Evolutionary conservation across 805 yeast species (phyloP).

Genomic region (Wickerhamiella galacta): DNA sequence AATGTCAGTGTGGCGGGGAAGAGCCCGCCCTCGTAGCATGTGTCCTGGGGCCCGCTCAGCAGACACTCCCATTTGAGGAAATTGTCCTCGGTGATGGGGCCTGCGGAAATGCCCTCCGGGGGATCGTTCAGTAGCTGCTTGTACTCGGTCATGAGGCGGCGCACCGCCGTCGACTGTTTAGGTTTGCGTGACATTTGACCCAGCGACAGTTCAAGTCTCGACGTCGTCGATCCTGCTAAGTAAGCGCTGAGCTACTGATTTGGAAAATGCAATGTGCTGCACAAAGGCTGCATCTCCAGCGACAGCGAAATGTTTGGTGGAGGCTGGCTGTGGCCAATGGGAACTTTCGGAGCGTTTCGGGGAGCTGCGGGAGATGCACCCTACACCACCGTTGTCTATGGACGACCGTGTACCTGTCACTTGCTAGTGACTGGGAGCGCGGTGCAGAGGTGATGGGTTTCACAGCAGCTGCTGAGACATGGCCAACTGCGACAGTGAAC

Average conservation of each 20-base stretch:
- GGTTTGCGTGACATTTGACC: not conserved
- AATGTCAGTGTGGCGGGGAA: constrained; percentile 59
- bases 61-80: constrained; percentile 72
- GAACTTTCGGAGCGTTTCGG: not conserved
- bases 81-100: constrained; percentile 63
- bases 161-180: constrained; percentile 68
- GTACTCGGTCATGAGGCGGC: constrained; percentile 72
- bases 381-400: too few relatives aligned
- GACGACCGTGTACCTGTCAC: too few relatives aligned
- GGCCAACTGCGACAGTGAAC: not conserved
- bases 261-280: not conserved
- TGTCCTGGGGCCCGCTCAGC: constrained; percentile 67
- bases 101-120: constrained; percentile 92
- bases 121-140: constrained; percentile 73
- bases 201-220: not conserved
- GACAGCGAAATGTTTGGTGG: not conserved
- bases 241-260: not conserved
- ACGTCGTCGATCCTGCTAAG: not conserved
- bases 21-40: constrained; percentile 79
- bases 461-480: not conserved
- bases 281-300: not conserved
- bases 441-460: not conserved
- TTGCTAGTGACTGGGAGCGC: not conserved
- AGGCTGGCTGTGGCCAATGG: not conserved
- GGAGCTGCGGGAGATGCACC: too few relatives aligned